A percentile compares a stretch with the other conserved stretches of the same genome.
phyloP scores from a whole-genome alignment of 768 basidiomycete species.

The Serendipita vermifera region DNA sequence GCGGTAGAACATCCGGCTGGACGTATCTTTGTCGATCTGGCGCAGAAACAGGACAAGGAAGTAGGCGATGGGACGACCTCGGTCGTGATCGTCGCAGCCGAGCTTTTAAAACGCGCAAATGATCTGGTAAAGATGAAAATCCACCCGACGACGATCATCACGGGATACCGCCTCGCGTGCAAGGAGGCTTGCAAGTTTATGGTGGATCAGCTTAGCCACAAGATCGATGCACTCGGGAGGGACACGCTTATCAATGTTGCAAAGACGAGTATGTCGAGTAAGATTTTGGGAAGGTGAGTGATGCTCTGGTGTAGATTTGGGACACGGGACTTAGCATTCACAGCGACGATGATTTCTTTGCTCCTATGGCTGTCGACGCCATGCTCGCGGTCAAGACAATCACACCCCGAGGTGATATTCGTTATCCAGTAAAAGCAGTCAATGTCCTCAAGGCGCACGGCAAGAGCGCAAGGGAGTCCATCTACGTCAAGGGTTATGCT shows the following conservation, averaged over 20 bases:
- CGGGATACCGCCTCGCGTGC: conserved; percentile 92
- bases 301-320: conserved; percentile 16
- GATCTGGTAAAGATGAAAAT: conserved; percentile 97
- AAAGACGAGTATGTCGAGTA: conserved; percentile 97
- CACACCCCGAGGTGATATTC: conserved; percentile 87
- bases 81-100: conserved; percentile 96
- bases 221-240: conserved; percentile 81
- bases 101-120: conserved; percentile 88
- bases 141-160: conserved; percentile 98
- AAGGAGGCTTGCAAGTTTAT: conserved; percentile 95
- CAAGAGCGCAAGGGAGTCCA: conserved; percentile 83
- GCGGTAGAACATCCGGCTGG: conserved; percentile 96
- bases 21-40: conserved; percentile 93
- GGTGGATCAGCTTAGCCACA: conserved; percentile 93
- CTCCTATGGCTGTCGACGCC: conserved; percentile 96
- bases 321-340: conserved; percentile 9
- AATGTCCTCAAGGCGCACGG: conserved; percentile 98
- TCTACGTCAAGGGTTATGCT: conserved; percentile 93
- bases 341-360: conserved; percentile 95
- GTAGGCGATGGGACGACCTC: conserved; percentile 99
- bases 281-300: conserved; percentile 86
- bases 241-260: conserved; percentile 92
- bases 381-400: conserved; percentile 95
- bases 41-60: conserved; percentile 98
- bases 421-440: conserved; percentile 98